Conservation (phyloP, 1,284 basidiomycete species). For the Thecaphora thlaspeos region DNA sequence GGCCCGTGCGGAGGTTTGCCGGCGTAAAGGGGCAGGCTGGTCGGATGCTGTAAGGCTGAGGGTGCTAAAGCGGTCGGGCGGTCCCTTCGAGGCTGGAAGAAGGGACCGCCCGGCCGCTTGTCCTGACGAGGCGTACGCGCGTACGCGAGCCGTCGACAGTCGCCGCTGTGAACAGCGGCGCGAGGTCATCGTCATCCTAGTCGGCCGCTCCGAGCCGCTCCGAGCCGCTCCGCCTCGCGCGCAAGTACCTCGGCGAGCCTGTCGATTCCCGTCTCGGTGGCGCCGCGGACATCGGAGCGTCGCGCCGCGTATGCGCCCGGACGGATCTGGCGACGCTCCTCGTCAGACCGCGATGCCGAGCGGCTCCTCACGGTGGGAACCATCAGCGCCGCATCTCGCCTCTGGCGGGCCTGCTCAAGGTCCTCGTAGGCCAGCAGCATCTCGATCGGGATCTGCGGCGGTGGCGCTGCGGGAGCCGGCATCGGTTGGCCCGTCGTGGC, state of each 20-base stretch:
- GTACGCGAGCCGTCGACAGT: no score
- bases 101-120: no score
- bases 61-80: no score
- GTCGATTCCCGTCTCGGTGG: conserved; percentile 15
- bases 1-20: no score
- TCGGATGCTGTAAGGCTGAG: no score
- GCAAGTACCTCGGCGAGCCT: conserved; percentile 10
- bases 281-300: conserved; percentile 19
- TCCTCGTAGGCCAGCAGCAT: conserved; percentile 19
- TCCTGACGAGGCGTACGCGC: no score
- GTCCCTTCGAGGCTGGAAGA: no score
- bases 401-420: conserved; percentile 7
- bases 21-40: no score
- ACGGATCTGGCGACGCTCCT: not conserved
- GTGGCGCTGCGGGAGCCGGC: conserved; percentile 11
- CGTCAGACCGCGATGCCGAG: conserved; percentile 1
- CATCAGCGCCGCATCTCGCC: not conserved
- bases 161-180: no score
- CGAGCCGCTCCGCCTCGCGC: conserved; percentile 1
- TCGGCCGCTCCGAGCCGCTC: no score
- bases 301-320: conserved; percentile 3
- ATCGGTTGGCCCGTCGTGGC: not conserved
- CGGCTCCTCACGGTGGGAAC: conserved; percentile 4
- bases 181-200: no score
- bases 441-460: conserved; percentile 35